Evolutionary conservation across 441 rosid genomes (phyloP).

Genomic region (Erodium trifolium): DNA sequence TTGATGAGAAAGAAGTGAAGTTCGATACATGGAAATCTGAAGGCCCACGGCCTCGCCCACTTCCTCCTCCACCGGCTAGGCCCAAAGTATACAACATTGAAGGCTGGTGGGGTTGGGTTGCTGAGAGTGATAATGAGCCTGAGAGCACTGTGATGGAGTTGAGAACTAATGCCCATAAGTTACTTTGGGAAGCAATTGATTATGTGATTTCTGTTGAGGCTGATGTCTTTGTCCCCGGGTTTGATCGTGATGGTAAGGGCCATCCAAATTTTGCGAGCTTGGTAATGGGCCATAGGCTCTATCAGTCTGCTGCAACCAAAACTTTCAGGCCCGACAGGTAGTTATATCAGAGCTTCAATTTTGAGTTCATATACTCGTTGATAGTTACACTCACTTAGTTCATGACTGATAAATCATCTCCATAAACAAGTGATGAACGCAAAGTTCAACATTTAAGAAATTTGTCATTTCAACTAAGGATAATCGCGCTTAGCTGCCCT

Average conservation of each 20-base stretch:
- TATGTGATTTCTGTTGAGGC: constrained; percentile 78
- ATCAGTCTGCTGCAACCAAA: constrained; percentile 74
- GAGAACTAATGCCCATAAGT: constrained; percentile 92
- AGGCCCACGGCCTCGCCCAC: constrained; percentile 89
- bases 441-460: too few species aligned
- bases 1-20: constrained; percentile 47
- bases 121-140: constrained; percentile 96
- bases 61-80: constrained; percentile 83
- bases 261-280: constrained; percentile 85
- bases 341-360: background rate
- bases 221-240: constrained; percentile 87
- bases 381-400: too few species aligned
- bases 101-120: constrained; percentile 99
- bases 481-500: too few species aligned
- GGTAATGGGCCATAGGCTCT: constrained; percentile 90
- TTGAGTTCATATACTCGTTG: background rate
- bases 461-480: too few species aligned
- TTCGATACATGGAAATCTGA: constrained; percentile 47
- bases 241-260: constrained; percentile 82
- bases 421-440: too few species aligned
- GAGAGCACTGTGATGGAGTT: constrained; percentile 89
- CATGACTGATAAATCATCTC: too few species aligned
- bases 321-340: constrained; percentile 92
- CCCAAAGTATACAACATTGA: constrained; percentile 83
- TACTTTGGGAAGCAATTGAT: constrained; percentile 95